phyloP scores from a whole-genome alignment of 2,329 filamentous ascomycete species.

The Endothia cerciana region DNA sequence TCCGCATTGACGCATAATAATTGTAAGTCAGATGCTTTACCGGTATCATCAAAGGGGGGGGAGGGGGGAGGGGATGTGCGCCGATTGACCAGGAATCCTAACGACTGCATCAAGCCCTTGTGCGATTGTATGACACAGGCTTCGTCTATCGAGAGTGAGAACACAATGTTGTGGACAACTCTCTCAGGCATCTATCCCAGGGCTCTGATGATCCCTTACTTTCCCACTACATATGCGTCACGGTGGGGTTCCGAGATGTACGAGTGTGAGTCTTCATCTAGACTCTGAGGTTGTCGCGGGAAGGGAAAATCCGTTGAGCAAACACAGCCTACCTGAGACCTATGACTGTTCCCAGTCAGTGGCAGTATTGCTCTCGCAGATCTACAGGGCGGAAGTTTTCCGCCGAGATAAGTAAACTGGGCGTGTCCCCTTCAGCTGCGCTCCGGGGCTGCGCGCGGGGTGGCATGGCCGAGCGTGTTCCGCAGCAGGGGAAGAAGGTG shows the following conservation, averaged over 20 bases:
- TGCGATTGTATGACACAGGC: background rate
- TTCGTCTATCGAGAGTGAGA: background rate
- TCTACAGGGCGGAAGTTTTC: no score
- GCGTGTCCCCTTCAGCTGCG: background rate
- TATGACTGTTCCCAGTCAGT: background rate
- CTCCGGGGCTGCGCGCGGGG: background rate
- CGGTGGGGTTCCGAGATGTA: background rate
- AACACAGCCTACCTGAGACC: background rate
- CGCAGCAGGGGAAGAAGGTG: no score
- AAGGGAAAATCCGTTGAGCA: background rate
- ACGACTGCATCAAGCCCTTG: background rate
- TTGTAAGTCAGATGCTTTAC: background rate
- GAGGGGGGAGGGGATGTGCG: no score
- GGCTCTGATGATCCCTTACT: background rate
- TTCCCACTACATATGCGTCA: background rate
- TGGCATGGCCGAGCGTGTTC: background rate
- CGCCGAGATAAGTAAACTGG: background rate
- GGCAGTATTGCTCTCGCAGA: no score
- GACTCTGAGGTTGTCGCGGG: background rate
- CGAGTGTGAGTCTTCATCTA: background rate
- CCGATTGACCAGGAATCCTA: background rate
- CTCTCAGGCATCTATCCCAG: background rate
- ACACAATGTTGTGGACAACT: background rate
- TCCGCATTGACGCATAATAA: background rate
- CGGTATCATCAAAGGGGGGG: background rate